Percentiles rank a stretch among this genome's conserved stretches.
Conservation (phyloP, 768 basidiomycete species). For the Strobilomyces dryophilus region DNA sequence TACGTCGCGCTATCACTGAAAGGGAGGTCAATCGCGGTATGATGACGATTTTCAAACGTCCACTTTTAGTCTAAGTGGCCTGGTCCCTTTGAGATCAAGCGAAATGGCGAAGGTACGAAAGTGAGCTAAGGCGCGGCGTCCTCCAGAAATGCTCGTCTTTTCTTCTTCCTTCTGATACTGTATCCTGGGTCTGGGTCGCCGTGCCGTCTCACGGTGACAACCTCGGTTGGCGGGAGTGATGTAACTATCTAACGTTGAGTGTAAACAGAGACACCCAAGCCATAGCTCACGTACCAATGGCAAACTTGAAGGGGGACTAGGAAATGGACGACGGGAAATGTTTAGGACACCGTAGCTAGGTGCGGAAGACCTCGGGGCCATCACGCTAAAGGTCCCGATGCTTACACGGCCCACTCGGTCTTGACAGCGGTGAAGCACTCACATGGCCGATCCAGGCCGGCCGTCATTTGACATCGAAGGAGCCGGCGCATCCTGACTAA, state of each 20-base stretch:
- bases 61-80: slow-evolving; percentile 2
- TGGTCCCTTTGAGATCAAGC: not conserved
- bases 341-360: not conserved
- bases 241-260: not conserved
- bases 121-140: not conserved
- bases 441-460: not conserved
- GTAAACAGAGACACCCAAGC: not conserved
- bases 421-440: not conserved
- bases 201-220: not conserved
- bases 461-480: not conserved
- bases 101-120: not conserved
- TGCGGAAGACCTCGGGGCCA: not conserved
- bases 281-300: not conserved
- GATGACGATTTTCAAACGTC: not conserved
- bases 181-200: not conserved
- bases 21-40: not conserved
- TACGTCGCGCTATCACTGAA: no score
- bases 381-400: not conserved
- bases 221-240: not conserved
- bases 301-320: not conserved
- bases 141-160: not conserved
- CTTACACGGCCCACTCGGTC: not conserved
- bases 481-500: not conserved
- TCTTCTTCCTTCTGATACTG: not conserved
- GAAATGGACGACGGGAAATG: not conserved